Evolutionary conservation across 768 basidiomycete species (phyloP).

Genomic region (Tephrocybe sp.): DNA sequence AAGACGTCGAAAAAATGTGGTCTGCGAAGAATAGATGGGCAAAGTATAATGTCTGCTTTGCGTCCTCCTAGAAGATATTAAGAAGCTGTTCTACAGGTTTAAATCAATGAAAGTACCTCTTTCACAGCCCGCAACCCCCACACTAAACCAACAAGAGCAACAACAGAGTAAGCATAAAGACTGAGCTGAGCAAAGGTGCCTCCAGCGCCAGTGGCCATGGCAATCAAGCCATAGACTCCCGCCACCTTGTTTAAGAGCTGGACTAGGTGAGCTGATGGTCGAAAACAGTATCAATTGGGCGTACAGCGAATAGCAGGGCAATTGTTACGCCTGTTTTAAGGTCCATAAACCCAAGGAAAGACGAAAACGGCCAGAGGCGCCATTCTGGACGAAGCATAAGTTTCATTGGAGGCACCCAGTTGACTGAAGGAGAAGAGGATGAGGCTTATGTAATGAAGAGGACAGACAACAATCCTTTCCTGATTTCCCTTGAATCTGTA

Average conservation of each 20-base stretch:
- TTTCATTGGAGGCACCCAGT: slow-evolving; percentile 47
- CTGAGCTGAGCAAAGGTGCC: slow-evolving; percentile 91
- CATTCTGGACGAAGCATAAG: slow-evolving; percentile 81
- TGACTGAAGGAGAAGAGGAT: not conserved
- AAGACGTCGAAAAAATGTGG: slow-evolving; percentile 84
- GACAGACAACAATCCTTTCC: slow-evolving; percentile 8
- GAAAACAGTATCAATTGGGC: slow-evolving; percentile 24
- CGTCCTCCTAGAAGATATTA: slow-evolving; percentile 69
- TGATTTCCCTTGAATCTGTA: slow-evolving; percentile 18
- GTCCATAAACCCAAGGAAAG: slow-evolving; percentile 86
- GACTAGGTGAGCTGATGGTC: slow-evolving; percentile 5
- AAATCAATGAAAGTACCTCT: slow-evolving; percentile 53
- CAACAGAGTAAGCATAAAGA: slow-evolving; percentile 89
- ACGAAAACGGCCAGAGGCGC: slow-evolving; percentile 77
- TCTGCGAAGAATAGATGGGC: slow-evolving; percentile 92
- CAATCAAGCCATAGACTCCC: slow-evolving; percentile 94
- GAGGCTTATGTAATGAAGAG: slow-evolving; percentile 12
- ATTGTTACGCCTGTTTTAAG: slow-evolving; percentile 92
- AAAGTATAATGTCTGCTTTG: slow-evolving; percentile 80
- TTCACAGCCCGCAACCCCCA: slow-evolving; percentile 90
- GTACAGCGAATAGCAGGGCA: slow-evolving; percentile 83
- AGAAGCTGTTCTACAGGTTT: slow-evolving; percentile 13
- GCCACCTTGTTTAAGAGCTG: slow-evolving; percentile 96
- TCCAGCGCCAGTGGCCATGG: slow-evolving; percentile 86
- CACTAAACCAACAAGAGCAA: slow-evolving; percentile 72